Evolutionary conservation across 1,139 yeast species (phyloP), one percentile per base, ranked within the genome.

Genomic region (Protomyces macrosporus): DNA sequence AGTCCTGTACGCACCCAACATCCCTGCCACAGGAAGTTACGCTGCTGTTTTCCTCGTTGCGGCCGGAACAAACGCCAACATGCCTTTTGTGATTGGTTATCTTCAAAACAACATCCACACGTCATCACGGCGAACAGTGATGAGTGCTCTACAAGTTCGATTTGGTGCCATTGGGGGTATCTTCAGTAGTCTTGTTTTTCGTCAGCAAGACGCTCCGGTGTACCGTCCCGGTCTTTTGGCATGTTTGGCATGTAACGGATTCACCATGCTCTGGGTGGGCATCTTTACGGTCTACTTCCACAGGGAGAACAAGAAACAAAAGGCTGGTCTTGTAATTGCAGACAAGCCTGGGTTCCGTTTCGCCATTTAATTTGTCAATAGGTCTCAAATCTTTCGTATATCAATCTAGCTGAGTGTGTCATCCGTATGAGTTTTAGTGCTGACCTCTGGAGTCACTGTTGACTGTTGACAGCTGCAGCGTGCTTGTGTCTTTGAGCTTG

Each of bases 21-120:
- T 48, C n/a, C 10, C 35, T 9, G n/a, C 37, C 1, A 45, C 36
- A 6, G 55, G 5, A n/a, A 12, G 33, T 3, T 52, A 34, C 32
- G 12, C 33, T 14, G 55, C 42, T 3, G 42, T 36, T 16, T 52
- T 52, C 30, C 55, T 52, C n/a, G 82, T 83, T 84, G 79, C 83
- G 65, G 84, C 85, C 39, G 69, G 68, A 12, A 72, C 83, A 64
- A 83, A 83, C 70, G 81, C 84, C 72, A 79, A 85, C 0, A 83
- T 81, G 72, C 81, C 83, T 9, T 77, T 80, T 4, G 80, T 81
- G 54, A 75, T 82, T 60, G 77, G 86, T 2, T 83, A 86, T 85
- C 77, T 82, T 76, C 78, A 34, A 23, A 52, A 52, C 36, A 52
- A 52, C 10, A 10, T n/a, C 42, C 55, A 36, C 14, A 36, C 42